Conservation (phyloP, 1,139 yeast genomes). For the Magnusiomyces suaveolens region DNA sequence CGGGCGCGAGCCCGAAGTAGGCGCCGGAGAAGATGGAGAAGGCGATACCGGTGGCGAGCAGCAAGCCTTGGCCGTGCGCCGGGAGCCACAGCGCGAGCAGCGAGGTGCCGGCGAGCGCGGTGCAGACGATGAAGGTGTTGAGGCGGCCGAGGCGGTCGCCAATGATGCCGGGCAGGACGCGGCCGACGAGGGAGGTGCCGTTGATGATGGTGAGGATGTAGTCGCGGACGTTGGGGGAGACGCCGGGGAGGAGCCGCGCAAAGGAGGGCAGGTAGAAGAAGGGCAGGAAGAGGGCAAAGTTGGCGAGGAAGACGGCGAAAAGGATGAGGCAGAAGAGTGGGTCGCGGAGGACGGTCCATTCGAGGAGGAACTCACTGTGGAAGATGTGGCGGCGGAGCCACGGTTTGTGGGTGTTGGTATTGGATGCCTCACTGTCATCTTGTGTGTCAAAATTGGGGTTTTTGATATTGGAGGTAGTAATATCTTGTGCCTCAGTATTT, state of each 20-base stretch:
- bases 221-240: slow-evolving; percentile 22
- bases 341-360: slow-evolving; percentile 20
- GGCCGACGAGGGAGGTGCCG: slow-evolving; percentile 41
- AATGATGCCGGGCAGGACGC: slow-evolving; percentile 40
- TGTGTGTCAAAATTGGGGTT: too few species aligned
- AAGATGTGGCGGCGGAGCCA: not conserved
- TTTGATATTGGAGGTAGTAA: too few species aligned
- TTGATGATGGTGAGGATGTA: slow-evolving; percentile 40
- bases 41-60: slow-evolving; percentile 23
- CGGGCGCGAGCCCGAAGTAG: slow-evolving; percentile 35
- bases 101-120: slow-evolving; percentile 22
- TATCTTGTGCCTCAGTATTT: too few species aligned
- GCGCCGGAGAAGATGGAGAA: slow-evolving; percentile 42
- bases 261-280: slow-evolving; percentile 25
- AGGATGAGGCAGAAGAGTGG: slow-evolving; percentile 15
- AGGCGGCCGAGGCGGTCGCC: slow-evolving; percentile 42
- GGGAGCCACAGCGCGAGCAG: slow-evolving; percentile 27
- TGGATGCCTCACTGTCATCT: too few species aligned
- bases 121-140: slow-evolving; percentile 34
- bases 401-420: not conserved
- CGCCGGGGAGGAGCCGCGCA: slow-evolving; percentile 5
- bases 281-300: too few species aligned
- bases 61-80: slow-evolving; percentile 16
- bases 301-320: slow-evolving; percentile 33
- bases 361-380: slow-evolving; percentile 3